Base-by-base conservation (phyloP, 345 rosid genomes). In the Camelina laxa region DNA sequence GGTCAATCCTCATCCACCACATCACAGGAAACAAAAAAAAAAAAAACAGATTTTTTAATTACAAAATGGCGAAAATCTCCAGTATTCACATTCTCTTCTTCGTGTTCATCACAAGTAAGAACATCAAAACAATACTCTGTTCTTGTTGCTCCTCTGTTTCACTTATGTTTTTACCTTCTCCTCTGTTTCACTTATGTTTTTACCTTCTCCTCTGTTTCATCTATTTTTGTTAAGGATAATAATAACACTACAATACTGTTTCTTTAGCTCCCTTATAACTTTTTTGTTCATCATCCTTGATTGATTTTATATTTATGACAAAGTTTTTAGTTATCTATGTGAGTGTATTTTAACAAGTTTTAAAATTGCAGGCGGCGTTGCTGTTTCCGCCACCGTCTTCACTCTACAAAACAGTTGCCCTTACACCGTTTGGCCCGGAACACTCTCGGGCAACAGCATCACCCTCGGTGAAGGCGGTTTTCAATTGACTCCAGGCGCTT, bases 391-490 rank as follows among this genome's bases (percentile, higher is more conserved):
- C 41, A 85, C 96, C 0, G 74, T 83, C 45, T 85, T 93, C 83
- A 91, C 92, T 3, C 77, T 93, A 36, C 80, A 80, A 48, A 93
- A 93, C 79, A 84, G 54, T 6, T 93, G 98, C 63, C 59, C 73
- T 61, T 80, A 85, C 87, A 91, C 89, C 1, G 66, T 93, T 53
- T 93, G 98, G 98, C 98, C 98, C 0, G 98, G 93, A 35, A 88
- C 88, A 24, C 85, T 91, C 42, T 84, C 92, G 22, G 96, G 92
- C 16, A 85, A 84, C 74, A 81, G 85, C 21, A 81, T 84, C 50
- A 65, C 65, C 8, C 88, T 91, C 41, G 98, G 95, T 5, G 87
- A 79, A 5, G 98, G 97, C n/a, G 96, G 96, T 14, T 88, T 91
- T 73, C 66, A 61, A 6, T 53, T 94, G 22, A 30, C 86, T 6